phyloP scores from a whole-genome alignment of 805 yeast species.

The Danielozyma ontarioensis region DNA sequence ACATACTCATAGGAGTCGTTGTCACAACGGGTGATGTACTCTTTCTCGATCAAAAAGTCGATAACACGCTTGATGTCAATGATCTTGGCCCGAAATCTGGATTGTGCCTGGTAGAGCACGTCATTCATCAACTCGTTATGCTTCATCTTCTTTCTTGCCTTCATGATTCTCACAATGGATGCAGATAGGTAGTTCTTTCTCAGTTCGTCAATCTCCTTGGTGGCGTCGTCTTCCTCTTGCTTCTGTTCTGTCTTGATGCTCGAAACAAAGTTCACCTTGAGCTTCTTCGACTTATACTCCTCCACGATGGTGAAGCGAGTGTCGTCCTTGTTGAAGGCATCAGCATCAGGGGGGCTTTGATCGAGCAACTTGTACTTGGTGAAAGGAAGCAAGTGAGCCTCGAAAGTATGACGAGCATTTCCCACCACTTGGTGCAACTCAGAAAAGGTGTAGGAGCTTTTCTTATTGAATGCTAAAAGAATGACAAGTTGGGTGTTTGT shows the following conservation, averaged over 20 bases:
- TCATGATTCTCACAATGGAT: conserved; percentile 94
- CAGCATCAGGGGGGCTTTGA: conserved; percentile 60
- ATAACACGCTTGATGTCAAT: conserved; percentile 84
- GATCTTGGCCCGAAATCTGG: conserved; percentile 79
- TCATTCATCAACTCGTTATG: conserved; percentile 83
- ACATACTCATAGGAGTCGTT: conserved; percentile 75
- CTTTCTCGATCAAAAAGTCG: conserved; percentile 79
- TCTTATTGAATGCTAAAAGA: conserved; percentile 73
- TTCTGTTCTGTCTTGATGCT: conserved; percentile 55
- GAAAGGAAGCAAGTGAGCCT: conserved; percentile 74
- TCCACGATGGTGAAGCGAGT: conserved; percentile 66
- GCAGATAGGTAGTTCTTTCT: conserved; percentile 84
- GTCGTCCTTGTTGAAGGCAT: conserved; percentile 35
- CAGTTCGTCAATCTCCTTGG: conserved; percentile 79
- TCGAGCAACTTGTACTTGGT: conserved; percentile 70
- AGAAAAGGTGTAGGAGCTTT: conserved; percentile 51
- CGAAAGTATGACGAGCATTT: conserved; percentile 57
- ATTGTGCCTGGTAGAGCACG: conserved; percentile 77
- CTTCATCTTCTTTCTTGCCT: conserved; percentile 74
- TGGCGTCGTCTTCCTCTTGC: conserved; percentile 69
- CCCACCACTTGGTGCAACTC: conserved; percentile 67
- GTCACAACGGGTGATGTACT: conserved; percentile 73
- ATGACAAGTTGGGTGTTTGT: conserved; percentile 86
- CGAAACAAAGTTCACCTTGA: conserved; percentile 74
- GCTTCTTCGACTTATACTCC: conserved; percentile 81